Base-by-base conservation (phyloP, 805 yeast species). In the Komagataella pastoris region DNA sequence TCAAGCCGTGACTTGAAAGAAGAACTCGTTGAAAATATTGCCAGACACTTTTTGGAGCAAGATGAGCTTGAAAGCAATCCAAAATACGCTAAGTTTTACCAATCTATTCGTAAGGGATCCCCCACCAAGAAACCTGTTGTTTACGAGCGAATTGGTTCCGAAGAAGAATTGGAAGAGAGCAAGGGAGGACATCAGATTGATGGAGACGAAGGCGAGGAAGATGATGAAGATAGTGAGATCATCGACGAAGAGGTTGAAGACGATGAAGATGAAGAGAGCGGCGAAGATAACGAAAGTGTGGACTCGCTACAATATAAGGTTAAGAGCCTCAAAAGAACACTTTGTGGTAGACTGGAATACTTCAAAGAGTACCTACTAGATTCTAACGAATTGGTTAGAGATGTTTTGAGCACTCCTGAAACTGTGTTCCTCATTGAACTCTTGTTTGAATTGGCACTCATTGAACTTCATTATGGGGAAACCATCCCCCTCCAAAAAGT, bases 351-450 rank as follows among this genome's bases (percentile, higher is more conserved):
- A 17, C 49, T 55, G 44, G 49, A 50, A n/a, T 50, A 50, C 4
- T 47, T 56, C 50, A 51, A 51, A 40, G 64, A 59, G 19, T 61
- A 55, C 51, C 36, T 64, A 17, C 57, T 57, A 17, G 58, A 57
- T 46, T 59, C 58, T 49, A 65, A 59, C 49, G 52, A 57, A 44
- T 63, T 62, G 51, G 40, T 61, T 3, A 61, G 68, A 58, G 68
- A 64, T 47, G 58, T 57, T 45, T 54, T 66, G 36, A 61, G 66
- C 52, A 66, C 63, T 53, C 69, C 70, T 17, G 65, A 59, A 53
- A 51, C 65, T 7, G 53, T 66, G 51, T 63, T 64, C 50, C 61
- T 57, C 24, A 17, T 64, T n/a, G 52, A 60, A 10, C 52, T 60
- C 44, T 48, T 47, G 24, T 51, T 59, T 23, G 69, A 66, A 55